Conservation (phyloP, 2,329 filamentous ascomycete genomes). For the Tympanopsis confertula region DNA sequence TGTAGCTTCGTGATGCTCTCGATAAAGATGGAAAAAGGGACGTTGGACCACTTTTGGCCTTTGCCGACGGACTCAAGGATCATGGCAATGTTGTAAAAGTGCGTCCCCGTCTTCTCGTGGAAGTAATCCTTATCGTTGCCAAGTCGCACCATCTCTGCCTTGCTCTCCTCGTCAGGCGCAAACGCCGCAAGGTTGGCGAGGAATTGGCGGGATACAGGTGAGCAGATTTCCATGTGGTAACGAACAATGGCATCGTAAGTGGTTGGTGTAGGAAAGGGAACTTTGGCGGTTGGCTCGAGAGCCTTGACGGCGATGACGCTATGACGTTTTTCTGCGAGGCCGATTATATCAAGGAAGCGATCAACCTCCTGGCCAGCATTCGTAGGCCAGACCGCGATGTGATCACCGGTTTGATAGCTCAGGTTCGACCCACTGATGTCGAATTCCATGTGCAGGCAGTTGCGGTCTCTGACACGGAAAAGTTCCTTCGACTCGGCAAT, state of each 20-base stretch:
- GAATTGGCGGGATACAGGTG: conserved; percentile 92
- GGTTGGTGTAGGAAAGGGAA: conserved; percentile 92
- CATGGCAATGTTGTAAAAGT: conserved; percentile 82
- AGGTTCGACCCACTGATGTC: conserved; percentile 83
- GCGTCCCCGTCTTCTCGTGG: conserved; percentile 68
- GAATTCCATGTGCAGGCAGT: conserved; percentile 94
- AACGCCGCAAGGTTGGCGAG: conserved; percentile 79
- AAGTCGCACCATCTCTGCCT: conserved; percentile 78
- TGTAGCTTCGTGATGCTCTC: conserved; percentile 91
- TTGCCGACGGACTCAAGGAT: conserved; percentile 64
- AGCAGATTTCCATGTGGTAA: conserved; percentile 95
- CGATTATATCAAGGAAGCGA: conserved; percentile 71
- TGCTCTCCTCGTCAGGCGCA: conserved; percentile 71
- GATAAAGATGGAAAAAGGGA: conserved; percentile 90
- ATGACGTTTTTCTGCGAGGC: conserved; percentile 65
- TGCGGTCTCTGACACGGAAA: conserved; percentile 78
- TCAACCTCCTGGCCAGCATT: conserved; percentile 90
- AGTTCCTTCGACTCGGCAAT: conserved; percentile 84
- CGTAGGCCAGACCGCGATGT: conserved; percentile 93
- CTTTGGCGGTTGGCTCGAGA: conserved; percentile 88
- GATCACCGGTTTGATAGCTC: conserved; percentile 89
- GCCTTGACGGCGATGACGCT: conserved; percentile 79
- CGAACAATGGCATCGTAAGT: conserved; percentile 88
- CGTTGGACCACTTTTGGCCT: conserved; percentile 65
- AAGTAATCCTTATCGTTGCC: conserved; percentile 94